These are phyloP conservation scores for Hymenoscyphus fructigenus DNA, from an alignment of 2,329 filamentous ascomycete species.

Conservation along the genomic window DNA sequence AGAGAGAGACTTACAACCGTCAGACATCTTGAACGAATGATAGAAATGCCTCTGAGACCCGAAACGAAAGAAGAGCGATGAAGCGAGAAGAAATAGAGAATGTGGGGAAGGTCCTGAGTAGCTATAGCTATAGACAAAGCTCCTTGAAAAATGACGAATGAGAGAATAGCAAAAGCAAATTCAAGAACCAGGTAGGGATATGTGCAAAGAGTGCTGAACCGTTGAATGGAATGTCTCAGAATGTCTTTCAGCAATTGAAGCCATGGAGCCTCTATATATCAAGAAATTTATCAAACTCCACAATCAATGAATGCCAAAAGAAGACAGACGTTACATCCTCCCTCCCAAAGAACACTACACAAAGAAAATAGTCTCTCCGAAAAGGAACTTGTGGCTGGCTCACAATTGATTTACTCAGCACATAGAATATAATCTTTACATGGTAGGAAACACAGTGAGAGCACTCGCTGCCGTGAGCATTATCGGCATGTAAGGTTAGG, in stretches of 20 bases:
- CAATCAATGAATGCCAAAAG: neutral
- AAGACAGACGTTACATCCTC: conserved; percentile 2
- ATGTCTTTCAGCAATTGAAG: conserved; percentile 10
- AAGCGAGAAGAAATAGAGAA: neutral
- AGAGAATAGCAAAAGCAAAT: neutral
- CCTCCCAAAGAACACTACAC: neutral
- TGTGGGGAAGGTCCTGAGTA: neutral
- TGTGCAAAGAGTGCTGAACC: conserved; percentile 1
- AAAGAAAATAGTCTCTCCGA: neutral
- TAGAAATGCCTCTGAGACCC: neutral
- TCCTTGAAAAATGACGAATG: neutral
- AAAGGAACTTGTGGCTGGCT: conserved; percentile 8
- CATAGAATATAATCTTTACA: neutral
- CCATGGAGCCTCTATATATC: conserved; percentile 3
- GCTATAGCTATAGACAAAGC: neutral
- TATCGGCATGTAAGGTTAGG: neutral
- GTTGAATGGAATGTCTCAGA: conserved; percentile 11
- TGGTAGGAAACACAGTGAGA: conserved; percentile 4
- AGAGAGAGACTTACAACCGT: conserved; percentile 8
- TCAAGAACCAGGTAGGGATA: neutral
- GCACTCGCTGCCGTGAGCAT: conserved; percentile 5
- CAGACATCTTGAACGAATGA: conserved; percentile 12
- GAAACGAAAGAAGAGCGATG: conserved; percentile 1
- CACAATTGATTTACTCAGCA: conserved; percentile 7
- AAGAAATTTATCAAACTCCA: conserved; percentile 7